Base-by-base conservation (phyloP, 1,284 basidiomycete genomes). In the Somion occarium region DNA sequence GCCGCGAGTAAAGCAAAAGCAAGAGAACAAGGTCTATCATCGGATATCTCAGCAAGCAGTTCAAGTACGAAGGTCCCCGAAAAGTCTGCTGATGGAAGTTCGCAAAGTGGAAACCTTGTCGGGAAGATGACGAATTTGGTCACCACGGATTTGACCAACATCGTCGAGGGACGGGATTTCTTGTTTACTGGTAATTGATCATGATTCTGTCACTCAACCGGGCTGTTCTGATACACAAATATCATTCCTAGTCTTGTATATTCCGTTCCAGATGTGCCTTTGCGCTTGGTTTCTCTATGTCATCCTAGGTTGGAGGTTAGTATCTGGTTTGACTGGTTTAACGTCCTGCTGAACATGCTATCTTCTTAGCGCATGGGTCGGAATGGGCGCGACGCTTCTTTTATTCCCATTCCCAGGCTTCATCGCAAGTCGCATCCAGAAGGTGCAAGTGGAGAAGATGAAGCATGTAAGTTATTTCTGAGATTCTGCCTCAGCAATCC, bases 61-160 rank as follows among this genome's bases (percentile, higher is more conserved):
- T 50, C 48, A 26, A 48, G 18, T 4, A 49, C 46, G 3, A 52
- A 53, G 15, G 47, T 48, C 5, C 20, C 48, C 5, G 51, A 54
- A 23, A 41, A 52, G 18, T 5, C 45, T 23, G 46, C 48, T 5
- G 50, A 47, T 7, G n/a, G n/a, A n/a, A 45, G 49, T 26, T 46
- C 41, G 26, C 49, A 57, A 39, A 65, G 69, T 27, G 71, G 56
- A 18, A 74, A 76, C 49, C 56, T 79, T 5, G 71, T 72, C 9
- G 78, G 78, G 4, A 73, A 71, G 54, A 74, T 81, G 62, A 80
- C 79, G 56, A 78, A 78, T 24, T 46, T 66, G 11, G 59, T 70
- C 24, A 65, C 69, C 15, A 69, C 64, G 12, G 71, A 73, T 58
- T 49, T 72, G 54, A 58, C 61, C 42, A 69, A 68, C 53, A 52